Base-by-base conservation (phyloP, 208 protist genomes). In the Wallacemonas sp. region DNA sequence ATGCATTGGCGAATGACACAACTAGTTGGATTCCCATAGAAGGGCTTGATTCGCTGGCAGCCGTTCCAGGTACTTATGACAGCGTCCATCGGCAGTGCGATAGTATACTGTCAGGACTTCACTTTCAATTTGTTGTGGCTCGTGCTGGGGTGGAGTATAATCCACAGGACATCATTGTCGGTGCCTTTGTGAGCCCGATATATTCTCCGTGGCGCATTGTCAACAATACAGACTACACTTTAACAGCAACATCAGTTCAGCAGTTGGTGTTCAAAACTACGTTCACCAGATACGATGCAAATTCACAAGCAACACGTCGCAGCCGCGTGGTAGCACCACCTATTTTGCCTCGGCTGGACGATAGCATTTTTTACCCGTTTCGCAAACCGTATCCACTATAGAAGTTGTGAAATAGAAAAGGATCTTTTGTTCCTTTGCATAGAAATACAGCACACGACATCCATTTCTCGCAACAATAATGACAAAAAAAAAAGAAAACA, bases 291-390 rank as follows among this genome's bases (percentile, higher is more conserved):
- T 80, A 81, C 26, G 42, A 84, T 36, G 49, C 78, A 1, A 38
- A 80, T 42, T 82, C 75, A n/a, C 77, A 84, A 33, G 70, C 62
- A 17, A 82, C 67, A 30, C 77, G 81, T 54, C 47, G 66, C 65
- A 78, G 75, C 27, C 31, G 67, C 2, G 77, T 94, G 46, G 62
- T 79, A 60, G 75, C 84, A 1, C 82, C 84, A 39, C 77, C 75
- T 36, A 79, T 94, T 66, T 72, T 94, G 15, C 84, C 82, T 11
- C 72, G 54, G 30, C 62, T 90, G 0, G 80, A 88, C 34, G 72
- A 87, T 38, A 84, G 46, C 31, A 76, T 91, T 44, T 94, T 94
- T 68, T 91, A 94, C 65, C 88, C 82, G 1, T 94, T 94, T 66
- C 67, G 63, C 8, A 56, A 69, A 38, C 66, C 70, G 4, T 73